These are phyloP conservation scores for Achaetomiella virescens DNA, from an alignment of 495 filamentous ascomycete species.

Conservation along the genomic window DNA sequence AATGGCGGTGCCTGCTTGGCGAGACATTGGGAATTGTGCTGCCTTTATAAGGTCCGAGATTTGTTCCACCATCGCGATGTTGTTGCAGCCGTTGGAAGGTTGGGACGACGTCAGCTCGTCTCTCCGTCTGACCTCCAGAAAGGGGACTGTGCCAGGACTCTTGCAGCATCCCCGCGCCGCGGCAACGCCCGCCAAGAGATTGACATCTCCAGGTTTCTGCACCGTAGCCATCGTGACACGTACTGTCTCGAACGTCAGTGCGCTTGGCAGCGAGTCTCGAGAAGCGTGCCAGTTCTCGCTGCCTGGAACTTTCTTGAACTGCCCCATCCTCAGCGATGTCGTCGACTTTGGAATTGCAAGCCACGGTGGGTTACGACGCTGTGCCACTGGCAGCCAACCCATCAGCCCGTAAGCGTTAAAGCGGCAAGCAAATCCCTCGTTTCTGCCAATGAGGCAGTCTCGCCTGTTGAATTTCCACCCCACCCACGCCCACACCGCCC, in stretches of 20 bases:
- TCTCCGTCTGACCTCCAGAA: background rate
- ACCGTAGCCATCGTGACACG: constrained; percentile 12
- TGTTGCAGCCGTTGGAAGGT: background rate
- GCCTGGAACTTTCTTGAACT: background rate
- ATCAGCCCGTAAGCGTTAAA: constrained; percentile 15
- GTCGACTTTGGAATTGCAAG: constrained; percentile 16
- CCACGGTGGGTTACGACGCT: constrained; percentile 24
- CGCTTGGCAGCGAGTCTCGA: background rate
- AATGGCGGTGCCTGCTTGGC: constrained; percentile 28
- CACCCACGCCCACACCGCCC: constrained; percentile 18
- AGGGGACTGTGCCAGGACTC: constrained; percentile 10
- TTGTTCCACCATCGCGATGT: background rate
- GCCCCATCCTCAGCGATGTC: background rate
- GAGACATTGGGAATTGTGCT: background rate
- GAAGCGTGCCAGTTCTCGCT: background rate
- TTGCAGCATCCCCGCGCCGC: constrained; percentile 1
- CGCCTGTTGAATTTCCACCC: constrained; percentile 21
- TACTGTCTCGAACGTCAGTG: constrained; percentile 5
- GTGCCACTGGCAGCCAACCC: constrained; percentile 16
- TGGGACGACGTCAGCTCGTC: constrained; percentile 20
- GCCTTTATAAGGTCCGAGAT: background rate
- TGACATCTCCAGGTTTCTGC: constrained; percentile 3
- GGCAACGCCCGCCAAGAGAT: constrained; percentile 16
- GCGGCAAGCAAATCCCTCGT: constrained; percentile 33
- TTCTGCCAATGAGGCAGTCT: constrained; percentile 36